Base-by-base conservation (phyloP, 768 basidiomycete species). In the Jaapia argillacea region DNA sequence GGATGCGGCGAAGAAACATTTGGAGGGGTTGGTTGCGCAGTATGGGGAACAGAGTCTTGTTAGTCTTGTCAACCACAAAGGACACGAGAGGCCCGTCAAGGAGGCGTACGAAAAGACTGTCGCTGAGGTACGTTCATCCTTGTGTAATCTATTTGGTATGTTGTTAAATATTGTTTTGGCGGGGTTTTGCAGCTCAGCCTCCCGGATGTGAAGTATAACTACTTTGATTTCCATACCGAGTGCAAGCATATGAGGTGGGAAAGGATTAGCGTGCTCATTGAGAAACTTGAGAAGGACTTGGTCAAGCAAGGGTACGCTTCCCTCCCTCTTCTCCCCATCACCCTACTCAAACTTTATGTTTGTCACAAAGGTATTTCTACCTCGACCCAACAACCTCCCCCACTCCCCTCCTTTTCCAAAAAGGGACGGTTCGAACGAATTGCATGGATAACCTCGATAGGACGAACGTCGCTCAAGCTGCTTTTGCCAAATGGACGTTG, bases 361-460 rank as follows among this genome's bases (percentile, higher is more conserved):
- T 25, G 23, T 37, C 25, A 48, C 28, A 33, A 33, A 88, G 91
- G 7, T 91, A 87, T 61, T 97, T 91, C 68, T 79, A 82, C 44
- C 61, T 85, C 24, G 75, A 82, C 40, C 58, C 72, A 25, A 57
- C 62, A 10, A 60, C 66, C 21, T 46, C 63, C 4, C 63, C 10
- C 37, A 21, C 66, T 22, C 76, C 78, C 0, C 60, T 77, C 20
- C 69, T 66, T 45, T 61, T 71, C 26, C 96, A 99, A 56, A 68
- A 57, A 18, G 92, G 92, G 16, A 72, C 77, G 38, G 78, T 96
- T 35, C 77, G 96, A 36, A 93, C 92, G 5, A 99, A 98, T 59
- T 98, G 96, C 63, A 96, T 96, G 96, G 94, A 97, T 60, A 85
- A 82, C 54, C 68, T 97, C 46, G 96, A 99, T 58, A 77, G 96